A percentile compares a stretch with the other conserved stretches of the same genome.
Evolutionary conservation across 139 green algal genomes (phyloP).

Genomic region (Picochlorum sp.): DNA sequence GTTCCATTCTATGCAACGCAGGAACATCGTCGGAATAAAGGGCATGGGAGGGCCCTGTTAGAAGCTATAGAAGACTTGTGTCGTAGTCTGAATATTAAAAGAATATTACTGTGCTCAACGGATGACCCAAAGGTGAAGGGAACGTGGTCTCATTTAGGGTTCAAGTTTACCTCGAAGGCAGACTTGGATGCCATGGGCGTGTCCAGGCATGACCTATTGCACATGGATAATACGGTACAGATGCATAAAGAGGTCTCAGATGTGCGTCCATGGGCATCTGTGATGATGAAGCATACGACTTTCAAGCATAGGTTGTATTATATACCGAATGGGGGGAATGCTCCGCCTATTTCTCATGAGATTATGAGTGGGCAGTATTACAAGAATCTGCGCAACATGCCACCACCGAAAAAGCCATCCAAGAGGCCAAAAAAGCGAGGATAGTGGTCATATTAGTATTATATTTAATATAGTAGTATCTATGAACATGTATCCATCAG

Average conservation of each 20-base stretch:
- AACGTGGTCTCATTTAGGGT: constrained; percentile 79
- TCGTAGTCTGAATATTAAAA: constrained; percentile 28
- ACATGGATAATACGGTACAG: constrained; percentile 90
- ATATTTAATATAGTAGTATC: neutral
- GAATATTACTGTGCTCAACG: constrained; percentile 55
- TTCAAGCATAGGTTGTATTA: constrained; percentile 60
- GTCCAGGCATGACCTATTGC: constrained; percentile 66
- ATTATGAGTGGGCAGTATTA: neutral
- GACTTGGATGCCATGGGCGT: constrained; percentile 68
- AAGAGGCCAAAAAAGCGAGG: constrained; percentile 7
- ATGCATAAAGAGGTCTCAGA: constrained; percentile 73
- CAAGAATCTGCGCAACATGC: neutral
- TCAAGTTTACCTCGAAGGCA: constrained; percentile 52
- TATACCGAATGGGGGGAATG: constrained; percentile 17
- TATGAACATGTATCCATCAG: no score
- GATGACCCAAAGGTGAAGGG: constrained; percentile 41
- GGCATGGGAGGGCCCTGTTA: constrained; percentile 77
- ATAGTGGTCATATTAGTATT: neutral
- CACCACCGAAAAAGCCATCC: constrained; percentile 5
- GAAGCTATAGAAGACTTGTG: constrained; percentile 75
- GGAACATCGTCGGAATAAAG: constrained; percentile 51
- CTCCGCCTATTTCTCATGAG: constrained; percentile 2
- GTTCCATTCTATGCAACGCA: constrained; percentile 83
- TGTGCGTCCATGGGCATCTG: constrained; percentile 28
- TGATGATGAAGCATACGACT: constrained; percentile 57